phyloP scores from a whole-genome alignment of 1,139 yeast genomes.

The Diutina catenulata region DNA sequence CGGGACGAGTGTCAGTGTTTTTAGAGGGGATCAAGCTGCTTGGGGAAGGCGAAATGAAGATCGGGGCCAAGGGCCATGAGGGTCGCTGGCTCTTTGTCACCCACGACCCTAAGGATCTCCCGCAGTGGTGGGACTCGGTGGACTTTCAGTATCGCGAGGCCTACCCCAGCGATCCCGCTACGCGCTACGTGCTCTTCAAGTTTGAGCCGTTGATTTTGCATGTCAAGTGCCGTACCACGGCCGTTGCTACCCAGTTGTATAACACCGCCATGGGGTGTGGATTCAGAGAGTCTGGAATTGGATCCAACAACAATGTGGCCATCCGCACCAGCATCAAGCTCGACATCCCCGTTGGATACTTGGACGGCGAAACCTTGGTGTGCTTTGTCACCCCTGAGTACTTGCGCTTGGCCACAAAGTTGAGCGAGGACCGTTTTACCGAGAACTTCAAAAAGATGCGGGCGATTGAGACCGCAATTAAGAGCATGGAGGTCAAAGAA shows the following conservation, averaged over 20 bases:
- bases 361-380: constrained; percentile 19
- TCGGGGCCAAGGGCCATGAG: constrained; percentile 80
- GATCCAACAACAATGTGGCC: constrained; percentile 68
- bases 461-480: constrained; percentile 33
- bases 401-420: constrained; percentile 32
- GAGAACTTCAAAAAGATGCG: constrained; percentile 51
- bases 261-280: constrained; percentile 75
- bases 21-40: constrained; percentile 44
- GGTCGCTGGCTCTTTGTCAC: constrained; percentile 82
- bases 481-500: constrained; percentile 12
- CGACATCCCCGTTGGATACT: constrained; percentile 63
- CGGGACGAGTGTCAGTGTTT: constrained; percentile 77
- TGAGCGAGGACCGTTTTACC: constrained; percentile 46
- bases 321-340: constrained; percentile 59
- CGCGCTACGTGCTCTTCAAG: constrained; percentile 56
- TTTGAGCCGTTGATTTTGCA: constrained; percentile 80
- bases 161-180: constrained; percentile 9
- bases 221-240: constrained; percentile 59
- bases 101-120: constrained; percentile 44
- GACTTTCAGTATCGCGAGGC: constrained; percentile 14
- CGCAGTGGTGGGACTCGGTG: constrained; percentile 36
- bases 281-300: constrained; percentile 79
- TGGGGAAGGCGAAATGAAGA: constrained; percentile 17
- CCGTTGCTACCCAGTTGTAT: constrained; percentile 49
- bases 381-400: constrained; percentile 40